Conservation (phyloP, 768 basidiomycete genomes). For the Termitomyces sp. region DNA sequence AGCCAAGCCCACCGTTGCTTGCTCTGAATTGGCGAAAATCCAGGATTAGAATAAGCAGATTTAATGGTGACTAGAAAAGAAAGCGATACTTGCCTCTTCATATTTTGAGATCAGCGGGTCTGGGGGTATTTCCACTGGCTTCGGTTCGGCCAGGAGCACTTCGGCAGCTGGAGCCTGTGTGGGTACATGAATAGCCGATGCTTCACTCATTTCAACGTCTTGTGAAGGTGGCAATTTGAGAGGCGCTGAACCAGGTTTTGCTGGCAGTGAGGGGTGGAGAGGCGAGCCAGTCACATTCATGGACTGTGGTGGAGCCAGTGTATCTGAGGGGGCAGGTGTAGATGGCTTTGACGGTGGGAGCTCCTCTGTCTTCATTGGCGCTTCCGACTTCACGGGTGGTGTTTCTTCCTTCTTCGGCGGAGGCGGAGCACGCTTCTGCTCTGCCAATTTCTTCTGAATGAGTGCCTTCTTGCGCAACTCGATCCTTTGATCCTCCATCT, state of each 20-base stretch:
- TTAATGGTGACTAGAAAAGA: constrained; percentile 3
- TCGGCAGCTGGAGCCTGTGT: constrained; percentile 21
- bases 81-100: constrained; percentile 53
- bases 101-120: constrained; percentile 54
- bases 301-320: constrained; percentile 26
- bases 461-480: constrained; percentile 44
- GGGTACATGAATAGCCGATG: constrained; percentile 24
- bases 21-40: constrained; percentile 41
- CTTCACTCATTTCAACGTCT: constrained; percentile 26
- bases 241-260: constrained; percentile 55
- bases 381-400: constrained; percentile 15
- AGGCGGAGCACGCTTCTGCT: constrained; percentile 22
- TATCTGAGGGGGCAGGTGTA: constrained; percentile 16
- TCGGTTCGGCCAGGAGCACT: constrained; percentile 17
- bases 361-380: constrained; percentile 17
- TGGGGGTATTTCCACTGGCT: constrained; percentile 23
- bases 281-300: constrained; percentile 36
- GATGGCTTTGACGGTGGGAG: constrained; percentile 11
- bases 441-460: constrained; percentile 21
- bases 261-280: constrained; percentile 69
- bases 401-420: constrained; percentile 11
- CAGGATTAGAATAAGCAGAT: constrained; percentile 7
- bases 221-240: constrained; percentile 20
- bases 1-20: constrained; percentile 81
- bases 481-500: constrained; percentile 63